Evolutionary conservation across 176 grass and related monocot species (phyloP).

Genomic region (Tillandsia leiboldiana): DNA sequence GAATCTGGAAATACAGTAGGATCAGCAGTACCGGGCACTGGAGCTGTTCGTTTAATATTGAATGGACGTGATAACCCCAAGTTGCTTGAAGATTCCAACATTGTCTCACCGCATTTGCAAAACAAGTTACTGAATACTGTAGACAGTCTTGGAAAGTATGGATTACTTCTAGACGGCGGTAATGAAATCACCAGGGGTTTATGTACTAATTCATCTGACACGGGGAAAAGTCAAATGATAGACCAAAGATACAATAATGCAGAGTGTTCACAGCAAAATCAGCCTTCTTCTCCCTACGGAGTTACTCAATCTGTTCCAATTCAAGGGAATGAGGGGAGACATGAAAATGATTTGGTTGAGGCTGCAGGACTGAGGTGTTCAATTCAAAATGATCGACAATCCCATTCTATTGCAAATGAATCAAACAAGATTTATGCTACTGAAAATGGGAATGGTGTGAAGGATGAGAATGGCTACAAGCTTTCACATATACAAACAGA

Average conservation of each 20-base stretch:
- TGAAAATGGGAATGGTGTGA: slow-evolving; percentile 15
- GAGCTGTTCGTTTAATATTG: slow-evolving; percentile 26
- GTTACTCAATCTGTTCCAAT: slow-evolving; percentile 30
- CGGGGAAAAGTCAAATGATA: slow-evolving; percentile 24
- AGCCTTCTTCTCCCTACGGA: slow-evolving; percentile 12
- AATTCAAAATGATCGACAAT: background rate
- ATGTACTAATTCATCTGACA: slow-evolving; percentile 21
- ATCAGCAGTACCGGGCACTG: slow-evolving; percentile 20
- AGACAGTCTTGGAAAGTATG: slow-evolving; percentile 16
- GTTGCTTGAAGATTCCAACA: slow-evolving; percentile 20
- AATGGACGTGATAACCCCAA: slow-evolving; percentile 17
- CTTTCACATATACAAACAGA: slow-evolving; percentile 9
- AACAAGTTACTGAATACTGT: slow-evolving; percentile 14
- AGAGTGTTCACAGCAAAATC: slow-evolving; percentile 31
- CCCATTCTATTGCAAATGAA: slow-evolving; percentile 3
- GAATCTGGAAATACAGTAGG: slow-evolving; percentile 20
- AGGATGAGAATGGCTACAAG: slow-evolving; percentile 15
- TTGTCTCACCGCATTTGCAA: slow-evolving; percentile 22
- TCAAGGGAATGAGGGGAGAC: slow-evolving; percentile 18
- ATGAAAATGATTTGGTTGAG: slow-evolving; percentile 27
- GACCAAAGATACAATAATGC: slow-evolving; percentile 24
- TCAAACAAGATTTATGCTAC: slow-evolving; percentile 9
- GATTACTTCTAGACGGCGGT: slow-evolving; percentile 22
- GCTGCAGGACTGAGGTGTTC: slow-evolving; percentile 17
- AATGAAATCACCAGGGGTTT: slow-evolving; percentile 12